A percentile compares a stretch with the other conserved stretches of the same genome.
Conservation (phyloP, 768 basidiomycete genomes). For the Amanita rimosa region DNA sequence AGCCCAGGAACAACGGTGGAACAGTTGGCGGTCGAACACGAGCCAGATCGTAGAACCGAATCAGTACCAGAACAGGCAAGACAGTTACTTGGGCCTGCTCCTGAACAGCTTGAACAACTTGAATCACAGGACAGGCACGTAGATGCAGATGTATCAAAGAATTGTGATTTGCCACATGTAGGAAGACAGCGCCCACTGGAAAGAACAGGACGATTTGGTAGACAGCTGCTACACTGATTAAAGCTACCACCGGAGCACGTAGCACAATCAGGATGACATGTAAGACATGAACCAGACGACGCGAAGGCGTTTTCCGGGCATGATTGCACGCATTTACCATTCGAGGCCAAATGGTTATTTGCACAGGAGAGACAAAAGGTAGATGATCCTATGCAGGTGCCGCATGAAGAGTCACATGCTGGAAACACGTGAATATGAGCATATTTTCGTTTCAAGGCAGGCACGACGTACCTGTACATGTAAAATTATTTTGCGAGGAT, state of each 20-base stretch:
- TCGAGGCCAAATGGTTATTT: constrained; percentile 52
- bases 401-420: constrained; percentile 68
- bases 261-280: constrained; percentile 77
- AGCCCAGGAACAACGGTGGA: constrained; percentile 53
- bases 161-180: constrained; percentile 60
- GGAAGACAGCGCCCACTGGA: constrained; percentile 66
- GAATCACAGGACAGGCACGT: constrained; percentile 60
- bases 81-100: constrained; percentile 54
- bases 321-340: constrained; percentile 58
- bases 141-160: constrained; percentile 51
- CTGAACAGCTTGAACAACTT: constrained; percentile 71
- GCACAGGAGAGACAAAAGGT: constrained; percentile 67
- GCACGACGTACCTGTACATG: constrained; percentile 42
- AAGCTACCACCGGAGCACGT: constrained; percentile 65
- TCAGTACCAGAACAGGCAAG: constrained; percentile 60
- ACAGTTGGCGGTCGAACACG: constrained; percentile 57
- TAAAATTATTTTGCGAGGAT: constrained; percentile 59
- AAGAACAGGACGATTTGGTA: constrained; percentile 56
- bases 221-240: constrained; percentile 68
- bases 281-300: constrained; percentile 50
- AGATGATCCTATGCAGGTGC: constrained; percentile 55
- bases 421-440: background rate
- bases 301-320: constrained; percentile 66
- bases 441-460: background rate
- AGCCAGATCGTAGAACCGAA: constrained; percentile 52